Percentiles rank a stretch among this genome's conserved stretches.
These are phyloP conservation scores for Cryphonectria parasitica DNA, from an alignment of 2,329 filamentous ascomycete species.

Conservation along the genomic window DNA sequence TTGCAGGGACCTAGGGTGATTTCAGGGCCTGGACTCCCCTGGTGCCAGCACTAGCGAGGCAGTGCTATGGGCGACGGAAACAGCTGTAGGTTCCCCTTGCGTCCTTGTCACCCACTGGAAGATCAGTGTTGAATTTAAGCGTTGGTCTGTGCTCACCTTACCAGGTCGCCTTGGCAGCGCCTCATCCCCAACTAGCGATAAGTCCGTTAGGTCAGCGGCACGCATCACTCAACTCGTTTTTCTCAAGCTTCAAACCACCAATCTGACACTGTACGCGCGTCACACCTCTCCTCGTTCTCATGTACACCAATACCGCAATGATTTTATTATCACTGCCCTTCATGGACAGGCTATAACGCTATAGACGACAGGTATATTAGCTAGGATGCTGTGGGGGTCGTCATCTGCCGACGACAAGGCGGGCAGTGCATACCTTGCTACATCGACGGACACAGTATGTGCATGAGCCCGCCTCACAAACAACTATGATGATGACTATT, in stretches of 20 bases:
- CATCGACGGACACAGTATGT: background rate
- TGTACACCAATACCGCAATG: background rate
- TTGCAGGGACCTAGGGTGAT: background rate
- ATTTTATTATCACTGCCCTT: background rate
- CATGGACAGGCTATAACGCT: background rate
- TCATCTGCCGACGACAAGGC: conserved; percentile 1
- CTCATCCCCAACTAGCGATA: background rate
- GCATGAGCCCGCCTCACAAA: background rate
- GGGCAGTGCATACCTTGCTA: too few relatives aligned
- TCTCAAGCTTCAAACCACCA: background rate
- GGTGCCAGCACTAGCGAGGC: background rate
- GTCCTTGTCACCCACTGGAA: conserved; percentile 4
- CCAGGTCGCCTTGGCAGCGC: background rate
- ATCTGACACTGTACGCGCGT: conserved; percentile 1
- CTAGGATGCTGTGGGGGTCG: background rate
- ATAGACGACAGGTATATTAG: background rate
- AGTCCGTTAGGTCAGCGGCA: background rate
- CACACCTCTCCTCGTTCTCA: background rate
- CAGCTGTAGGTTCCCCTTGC: background rate
- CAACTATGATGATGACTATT: background rate
- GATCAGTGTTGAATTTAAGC: conserved; percentile 2
- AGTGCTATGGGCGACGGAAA: background rate
- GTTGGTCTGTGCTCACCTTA: conserved; percentile 13
- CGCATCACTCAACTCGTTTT: background rate
- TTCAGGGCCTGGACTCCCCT: conserved; percentile 1